Percentiles rank a stretch among this genome's conserved stretches.
Evolutionary conservation across 768 basidiomycete genomes (phyloP).

Genomic region (Leccinum olivaceopallidum): DNA sequence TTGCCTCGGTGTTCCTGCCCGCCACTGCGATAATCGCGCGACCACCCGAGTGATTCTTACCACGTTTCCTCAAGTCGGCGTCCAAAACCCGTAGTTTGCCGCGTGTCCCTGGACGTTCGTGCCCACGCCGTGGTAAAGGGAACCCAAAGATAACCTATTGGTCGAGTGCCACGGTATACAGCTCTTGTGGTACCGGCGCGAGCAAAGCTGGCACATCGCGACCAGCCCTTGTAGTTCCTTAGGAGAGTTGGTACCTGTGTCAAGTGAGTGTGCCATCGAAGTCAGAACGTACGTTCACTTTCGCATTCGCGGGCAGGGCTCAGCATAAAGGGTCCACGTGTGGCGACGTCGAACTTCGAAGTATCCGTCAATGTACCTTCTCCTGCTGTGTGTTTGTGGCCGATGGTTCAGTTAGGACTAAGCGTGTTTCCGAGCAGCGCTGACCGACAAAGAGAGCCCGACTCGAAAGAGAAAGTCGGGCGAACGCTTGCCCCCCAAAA

Average conservation of each 20-base stretch:
- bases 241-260: neutral
- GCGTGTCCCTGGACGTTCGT: neutral
- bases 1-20: neutral
- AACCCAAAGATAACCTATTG: neutral
- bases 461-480: no score
- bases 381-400: neutral
- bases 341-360: neutral
- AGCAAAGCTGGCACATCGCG: neutral
- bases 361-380: neutral
- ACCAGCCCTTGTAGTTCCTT: neutral
- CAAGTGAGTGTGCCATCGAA: no score
- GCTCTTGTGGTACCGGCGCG: neutral
- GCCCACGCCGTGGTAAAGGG: neutral
- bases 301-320: no score
- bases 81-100: neutral
- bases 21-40: neutral
- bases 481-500: neutral
- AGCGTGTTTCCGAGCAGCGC: neutral
- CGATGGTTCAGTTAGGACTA: neutral
- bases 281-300: no score
- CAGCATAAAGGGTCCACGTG: neutral
- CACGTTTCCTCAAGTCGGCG: neutral
- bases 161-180: neutral
- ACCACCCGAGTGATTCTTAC: neutral
- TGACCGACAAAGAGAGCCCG: no score